phyloP scores from a whole-genome alignment of 31 red algal genomes.

The Odonthalia washingtoniensis region DNA sequence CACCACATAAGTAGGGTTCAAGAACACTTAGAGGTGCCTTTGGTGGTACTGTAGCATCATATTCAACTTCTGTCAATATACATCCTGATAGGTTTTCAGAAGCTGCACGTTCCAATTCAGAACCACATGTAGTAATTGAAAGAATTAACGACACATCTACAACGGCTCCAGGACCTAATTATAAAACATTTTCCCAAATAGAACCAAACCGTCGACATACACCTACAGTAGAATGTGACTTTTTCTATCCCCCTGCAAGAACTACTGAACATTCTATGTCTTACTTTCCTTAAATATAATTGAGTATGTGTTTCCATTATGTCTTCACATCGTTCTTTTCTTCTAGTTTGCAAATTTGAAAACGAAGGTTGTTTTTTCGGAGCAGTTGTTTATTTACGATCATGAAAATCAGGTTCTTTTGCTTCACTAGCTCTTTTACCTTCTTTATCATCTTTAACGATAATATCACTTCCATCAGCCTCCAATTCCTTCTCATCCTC shows the following conservation, averaged over 20 bases:
- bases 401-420: not conserved
- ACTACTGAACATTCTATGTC: constrained; percentile 18
- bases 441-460: not conserved
- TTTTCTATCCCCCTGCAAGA: constrained; percentile 44
- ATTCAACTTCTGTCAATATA: not conserved
- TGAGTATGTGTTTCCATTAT: too few species aligned
- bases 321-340: too few species aligned
- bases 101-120: too few species aligned
- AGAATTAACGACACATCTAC: not conserved
- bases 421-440: too few species aligned
- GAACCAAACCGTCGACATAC: too few species aligned
- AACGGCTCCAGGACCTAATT: not conserved
- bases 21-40: not conserved
- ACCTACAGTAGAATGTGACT: constrained; percentile 18
- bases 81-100: too few species aligned
- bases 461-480: not conserved
- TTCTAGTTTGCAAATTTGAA: too few species aligned
- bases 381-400: not conserved
- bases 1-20: not conserved
- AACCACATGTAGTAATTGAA: too few species aligned
- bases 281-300: too few species aligned
- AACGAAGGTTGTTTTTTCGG: constrained; percentile 64
- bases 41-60: not conserved
- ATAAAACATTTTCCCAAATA: not conserved
- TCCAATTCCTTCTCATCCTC: not conserved